Conservation (phyloP, 1,284 basidiomycete genomes). For the Mycena citricolor region DNA sequence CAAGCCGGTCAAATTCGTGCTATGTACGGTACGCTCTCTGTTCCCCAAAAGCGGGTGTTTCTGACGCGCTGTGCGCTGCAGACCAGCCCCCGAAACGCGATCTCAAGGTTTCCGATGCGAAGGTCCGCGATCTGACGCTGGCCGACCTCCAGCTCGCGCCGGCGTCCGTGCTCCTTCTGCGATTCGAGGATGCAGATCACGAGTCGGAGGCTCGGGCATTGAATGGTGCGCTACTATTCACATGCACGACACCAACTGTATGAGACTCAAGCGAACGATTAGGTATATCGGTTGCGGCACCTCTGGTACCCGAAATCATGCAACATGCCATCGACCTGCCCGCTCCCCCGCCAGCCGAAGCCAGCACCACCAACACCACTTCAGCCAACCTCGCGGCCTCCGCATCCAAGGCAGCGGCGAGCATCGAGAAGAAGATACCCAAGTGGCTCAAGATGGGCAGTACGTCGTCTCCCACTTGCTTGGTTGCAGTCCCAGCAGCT, state of each 20-base stretch:
- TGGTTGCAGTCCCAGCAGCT: too few species aligned
- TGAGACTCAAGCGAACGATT: conserved; percentile 11
- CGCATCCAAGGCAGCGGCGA: conserved; percentile 27
- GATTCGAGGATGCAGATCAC: conserved; percentile 60
- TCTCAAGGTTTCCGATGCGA: conserved; percentile 73
- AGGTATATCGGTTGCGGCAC: conserved; percentile 58
- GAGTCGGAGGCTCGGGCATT: conserved; percentile 38
- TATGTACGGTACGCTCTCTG: conserved; percentile 55
- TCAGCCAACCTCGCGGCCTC: conserved; percentile 29
- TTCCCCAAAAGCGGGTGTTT: conserved; percentile 4
- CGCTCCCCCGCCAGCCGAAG: conserved; percentile 34
- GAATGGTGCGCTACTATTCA: conserved; percentile 58
- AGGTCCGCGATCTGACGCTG: conserved; percentile 65
- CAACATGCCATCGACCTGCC: conserved; percentile 64
- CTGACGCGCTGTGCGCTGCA: conserved; percentile 28
- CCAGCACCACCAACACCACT: conserved; percentile 14
- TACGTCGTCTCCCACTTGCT: too few species aligned
- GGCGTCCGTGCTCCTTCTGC: conserved; percentile 72
- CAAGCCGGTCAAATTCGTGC: conserved; percentile 73
- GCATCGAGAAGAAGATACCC: conserved; percentile 59
- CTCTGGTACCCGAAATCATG: conserved; percentile 59
- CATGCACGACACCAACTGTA: background rate
- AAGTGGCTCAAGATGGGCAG: conserved; percentile 72
- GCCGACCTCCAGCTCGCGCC: conserved; percentile 76
- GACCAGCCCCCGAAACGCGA: conserved; percentile 86